Base-by-base conservation (phyloP, 2,329 filamentous ascomycete species). In the Scedosporium minutisporum region DNA sequence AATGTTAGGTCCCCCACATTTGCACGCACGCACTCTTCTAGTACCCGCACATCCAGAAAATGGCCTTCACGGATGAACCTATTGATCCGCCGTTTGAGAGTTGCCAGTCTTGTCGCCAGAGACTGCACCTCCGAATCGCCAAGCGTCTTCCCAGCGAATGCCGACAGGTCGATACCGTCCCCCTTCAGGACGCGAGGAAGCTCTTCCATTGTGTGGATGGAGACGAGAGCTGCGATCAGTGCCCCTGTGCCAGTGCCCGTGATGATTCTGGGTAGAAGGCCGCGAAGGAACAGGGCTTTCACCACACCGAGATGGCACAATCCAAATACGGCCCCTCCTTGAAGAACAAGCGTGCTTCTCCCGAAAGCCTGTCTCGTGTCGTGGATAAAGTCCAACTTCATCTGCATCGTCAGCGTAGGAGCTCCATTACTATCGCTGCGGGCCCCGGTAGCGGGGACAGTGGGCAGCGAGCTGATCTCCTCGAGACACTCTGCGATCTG, bases 1-100 rank as follows among this genome's bases (percentile, higher is more conserved):
- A 97, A 97, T 0, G 93, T 97, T 65, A 96, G 72, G 69, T 96
- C 89, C 9, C 92, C 93, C 14, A 96, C 87, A 67, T 96, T 96
- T 14, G 87, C 86, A 63, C 88, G 83, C 14, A 97, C 88, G 67
- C 91, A 93, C 64, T 93, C 85, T 71, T 96, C 91, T 57, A 97
- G 76, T 9, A 96, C 87, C 48, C 82, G 85, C 3, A 91, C 85
- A 71, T 97, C 92, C 33, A 96, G 81, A 64, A 96, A 89, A 70
- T 96, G 91, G 0, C 92, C 92, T 67, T 93, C 88, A 46, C 79
- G 79, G 59, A 87, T 79, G 70, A 93, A 92, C 57, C 92, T 83
- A 62, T 77, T 79, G 9, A 89, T 71, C 57, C 91, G 85, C 29
- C 90, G 83, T 48, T 82, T 71, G 25, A 93, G 73, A 0, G 89